Percentiles rank a stretch among this genome's conserved stretches.
Conservation (phyloP, 306 rosid genomes). For the Dryas alaskensis region DNA sequence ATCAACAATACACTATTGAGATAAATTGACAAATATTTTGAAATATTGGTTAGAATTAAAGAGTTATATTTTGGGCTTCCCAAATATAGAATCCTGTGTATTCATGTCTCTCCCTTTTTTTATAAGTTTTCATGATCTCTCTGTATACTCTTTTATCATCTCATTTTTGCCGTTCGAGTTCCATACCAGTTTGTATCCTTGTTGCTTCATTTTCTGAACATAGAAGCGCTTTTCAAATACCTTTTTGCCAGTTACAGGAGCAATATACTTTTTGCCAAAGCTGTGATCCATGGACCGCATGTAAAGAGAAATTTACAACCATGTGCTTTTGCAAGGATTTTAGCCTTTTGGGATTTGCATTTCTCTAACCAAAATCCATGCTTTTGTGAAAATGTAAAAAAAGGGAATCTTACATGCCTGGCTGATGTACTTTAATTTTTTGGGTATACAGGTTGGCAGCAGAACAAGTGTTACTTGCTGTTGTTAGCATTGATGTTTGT, state of each 20-base stretch:
- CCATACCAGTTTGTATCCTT: neutral
- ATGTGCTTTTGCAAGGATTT: neutral
- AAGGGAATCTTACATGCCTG: neutral
- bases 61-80: too few relatives aligned
- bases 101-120: too few relatives aligned
- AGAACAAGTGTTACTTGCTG: neutral
- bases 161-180: neutral
- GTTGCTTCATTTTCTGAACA: neutral
- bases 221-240: neutral
- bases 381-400: neutral
- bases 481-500: neutral
- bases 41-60: too few relatives aligned
- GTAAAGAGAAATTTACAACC: neutral
- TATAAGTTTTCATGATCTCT: neutral
- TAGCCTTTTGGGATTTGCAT: neutral
- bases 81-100: too few relatives aligned
- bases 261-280: slow-evolving; percentile 1
- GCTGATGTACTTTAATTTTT: neutral
- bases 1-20: too few relatives aligned
- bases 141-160: neutral
- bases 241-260: neutral
- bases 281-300: neutral
- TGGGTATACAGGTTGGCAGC: neutral
- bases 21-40: too few relatives aligned
- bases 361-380: neutral